These are phyloP conservation scores for Wolfiporia cocos DNA, from an alignment of 1,284 basidiomycete genomes.

Conservation along the genomic window DNA sequence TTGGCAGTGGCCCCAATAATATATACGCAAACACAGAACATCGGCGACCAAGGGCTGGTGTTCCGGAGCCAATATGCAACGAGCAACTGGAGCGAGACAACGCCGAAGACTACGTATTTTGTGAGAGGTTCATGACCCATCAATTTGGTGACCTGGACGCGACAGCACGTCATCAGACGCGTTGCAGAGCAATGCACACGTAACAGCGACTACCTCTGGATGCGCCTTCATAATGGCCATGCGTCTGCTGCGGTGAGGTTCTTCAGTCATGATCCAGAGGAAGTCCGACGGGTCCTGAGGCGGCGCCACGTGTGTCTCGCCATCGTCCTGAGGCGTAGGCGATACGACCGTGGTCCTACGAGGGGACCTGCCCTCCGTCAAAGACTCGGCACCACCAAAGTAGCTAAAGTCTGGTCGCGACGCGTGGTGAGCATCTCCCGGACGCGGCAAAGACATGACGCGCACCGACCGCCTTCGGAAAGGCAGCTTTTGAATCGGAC, in stretches of 20 bases:
- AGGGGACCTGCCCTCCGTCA: constrained; percentile 52
- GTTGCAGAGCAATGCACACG: background rate
- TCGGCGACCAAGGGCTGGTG: constrained; percentile 61
- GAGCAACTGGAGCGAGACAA: constrained; percentile 74
- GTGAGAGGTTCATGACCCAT: constrained; percentile 95
- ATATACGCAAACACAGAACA: constrained; percentile 80
- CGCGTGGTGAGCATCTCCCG: background rate
- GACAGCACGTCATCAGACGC: background rate
- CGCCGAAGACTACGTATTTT: constrained; percentile 79
- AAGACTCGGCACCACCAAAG: constrained; percentile 74
- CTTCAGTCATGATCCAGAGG: constrained; percentile 96
- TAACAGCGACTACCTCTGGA: constrained; percentile 62
- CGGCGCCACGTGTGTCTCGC: constrained; percentile 36
- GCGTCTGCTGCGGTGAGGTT: constrained; percentile 87
- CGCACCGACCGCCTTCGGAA: background rate
- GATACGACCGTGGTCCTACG: constrained; percentile 48
- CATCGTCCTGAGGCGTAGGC: constrained; percentile 35
- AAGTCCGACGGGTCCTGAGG: constrained; percentile 77
- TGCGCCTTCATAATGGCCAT: constrained; percentile 92
- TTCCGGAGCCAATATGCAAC: constrained; percentile 63
- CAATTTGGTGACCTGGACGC: constrained; percentile 73
- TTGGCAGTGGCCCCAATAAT: constrained; percentile 90
- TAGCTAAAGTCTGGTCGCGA: constrained; percentile 57
- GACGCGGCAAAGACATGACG: background rate
- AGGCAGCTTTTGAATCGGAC: background rate